Conservation (phyloP, 805 yeast species). For the Limtongozyma cylindracea region DNA sequence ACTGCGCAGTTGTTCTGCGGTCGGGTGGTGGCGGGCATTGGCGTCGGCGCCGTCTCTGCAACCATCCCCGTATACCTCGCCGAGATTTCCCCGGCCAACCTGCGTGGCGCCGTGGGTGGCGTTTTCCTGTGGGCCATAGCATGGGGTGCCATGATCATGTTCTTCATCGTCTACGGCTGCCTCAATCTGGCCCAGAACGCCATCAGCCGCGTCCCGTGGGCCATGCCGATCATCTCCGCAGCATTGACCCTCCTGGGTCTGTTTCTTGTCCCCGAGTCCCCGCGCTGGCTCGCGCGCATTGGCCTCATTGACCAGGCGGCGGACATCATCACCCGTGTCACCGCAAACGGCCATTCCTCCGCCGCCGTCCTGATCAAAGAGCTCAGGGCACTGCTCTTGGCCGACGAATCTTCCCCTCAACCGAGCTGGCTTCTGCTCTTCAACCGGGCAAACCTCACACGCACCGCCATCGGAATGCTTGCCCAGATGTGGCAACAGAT, state of each 20-base stretch:
- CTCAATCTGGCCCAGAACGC: conserved; percentile 32
- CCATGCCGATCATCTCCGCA: conserved; percentile 42
- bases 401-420: conserved; percentile 21
- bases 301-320: conserved; percentile 26
- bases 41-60: conserved; percentile 57
- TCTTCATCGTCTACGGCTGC: conserved; percentile 40
- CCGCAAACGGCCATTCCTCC: too few relatives aligned
- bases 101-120: conserved; percentile 33
- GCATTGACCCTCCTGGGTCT: conserved; percentile 17
- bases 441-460: conserved; percentile 31
- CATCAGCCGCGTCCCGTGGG: conserved; percentile 57
- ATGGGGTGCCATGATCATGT: conserved; percentile 41
- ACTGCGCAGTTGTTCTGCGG: conserved; percentile 55
- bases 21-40: conserved; percentile 40
- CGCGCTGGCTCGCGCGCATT: conserved; percentile 41
- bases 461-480: conserved; percentile 34
- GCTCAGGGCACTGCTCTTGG: conserved; percentile 16
- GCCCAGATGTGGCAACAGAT: conserved; percentile 49
- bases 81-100: conserved; percentile 21
- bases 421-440: conserved; percentile 17
- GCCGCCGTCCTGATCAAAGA: conserved; percentile 13
- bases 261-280: conserved; percentile 31
- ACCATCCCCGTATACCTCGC: conserved; percentile 69
- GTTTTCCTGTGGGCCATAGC: conserved; percentile 51
- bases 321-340: conserved; percentile 15